Evolutionary conservation across 1,284 basidiomycete species (phyloP).

Genomic region (Apiotrichum mycotoxinovorans): DNA sequence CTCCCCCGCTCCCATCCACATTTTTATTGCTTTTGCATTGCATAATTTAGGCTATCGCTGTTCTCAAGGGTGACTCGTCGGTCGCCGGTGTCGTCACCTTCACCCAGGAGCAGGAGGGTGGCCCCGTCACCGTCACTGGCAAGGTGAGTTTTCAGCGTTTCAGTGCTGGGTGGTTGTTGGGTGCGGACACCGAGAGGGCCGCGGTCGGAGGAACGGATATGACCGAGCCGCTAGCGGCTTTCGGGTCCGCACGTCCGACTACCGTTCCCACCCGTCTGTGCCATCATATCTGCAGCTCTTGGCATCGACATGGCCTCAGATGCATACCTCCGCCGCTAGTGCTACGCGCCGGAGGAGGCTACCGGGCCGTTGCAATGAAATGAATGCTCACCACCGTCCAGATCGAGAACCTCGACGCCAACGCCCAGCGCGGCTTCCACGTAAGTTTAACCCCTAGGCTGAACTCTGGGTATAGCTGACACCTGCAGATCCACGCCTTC

Average conservation of each 20-base stretch:
- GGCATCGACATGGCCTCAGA: no score
- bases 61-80: slow-evolving; percentile 61
- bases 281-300: no score
- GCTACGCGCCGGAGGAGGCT: no score
- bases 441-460: slow-evolving; percentile 58
- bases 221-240: no score
- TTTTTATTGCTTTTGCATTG: not conserved
- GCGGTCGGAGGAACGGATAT: not conserved
- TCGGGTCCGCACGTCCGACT: no score
- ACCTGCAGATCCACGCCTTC: not conserved
- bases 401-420: slow-evolving; percentile 60
- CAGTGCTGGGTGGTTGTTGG: not conserved
- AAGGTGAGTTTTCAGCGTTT: slow-evolving; percentile 37
- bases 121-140: slow-evolving; percentile 62
- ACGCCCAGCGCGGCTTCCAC: slow-evolving; percentile 67
- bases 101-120: slow-evolving; percentile 57
- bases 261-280: no score
- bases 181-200: no score
- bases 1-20: no score
- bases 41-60: slow-evolving; percentile 59
- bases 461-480: not conserved
- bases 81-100: slow-evolving; percentile 66
- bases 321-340: no score
- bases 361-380: no score
- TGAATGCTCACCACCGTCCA: slow-evolving; percentile 33